These are phyloP conservation scores for Zancudomyces culisetae DNA, from an alignment of 371 early-diverging fungal genomes.

Conservation along the genomic window DNA sequence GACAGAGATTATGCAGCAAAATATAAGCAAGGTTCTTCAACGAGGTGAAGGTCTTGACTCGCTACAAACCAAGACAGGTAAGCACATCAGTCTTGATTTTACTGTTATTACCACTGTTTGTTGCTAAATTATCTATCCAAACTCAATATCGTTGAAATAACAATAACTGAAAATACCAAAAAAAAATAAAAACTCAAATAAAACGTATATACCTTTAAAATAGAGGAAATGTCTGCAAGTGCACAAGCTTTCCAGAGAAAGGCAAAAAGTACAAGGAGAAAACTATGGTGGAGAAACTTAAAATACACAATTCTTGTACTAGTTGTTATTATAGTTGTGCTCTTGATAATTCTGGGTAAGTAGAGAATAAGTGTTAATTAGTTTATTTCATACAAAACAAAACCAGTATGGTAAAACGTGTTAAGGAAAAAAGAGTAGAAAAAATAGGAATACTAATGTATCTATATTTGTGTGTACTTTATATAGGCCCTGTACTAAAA, in stretches of 20 bases:
- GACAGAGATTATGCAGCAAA: constrained; percentile 87
- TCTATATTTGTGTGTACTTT: too few relatives aligned
- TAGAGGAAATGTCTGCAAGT: constrained; percentile 1
- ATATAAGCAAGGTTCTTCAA: constrained; percentile 75
- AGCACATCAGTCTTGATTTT: background rate
- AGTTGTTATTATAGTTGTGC: constrained; percentile 44
- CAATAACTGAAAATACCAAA: too few relatives aligned
- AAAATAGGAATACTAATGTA: too few relatives aligned
- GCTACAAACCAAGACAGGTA: constrained; percentile 56
- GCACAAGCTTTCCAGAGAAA: constrained; percentile 1
- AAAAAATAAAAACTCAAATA: too few relatives aligned
- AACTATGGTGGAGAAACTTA: constrained; percentile 89
- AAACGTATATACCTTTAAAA: background rate
- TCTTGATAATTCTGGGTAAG: constrained; percentile 65
- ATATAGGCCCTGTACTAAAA: too few relatives aligned
- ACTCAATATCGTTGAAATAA: too few relatives aligned
- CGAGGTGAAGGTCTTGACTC: constrained; percentile 73
- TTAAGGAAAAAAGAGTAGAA: too few relatives aligned
- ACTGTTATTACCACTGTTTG: too few relatives aligned
- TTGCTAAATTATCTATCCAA: too few relatives aligned
- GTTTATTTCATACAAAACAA: too few relatives aligned
- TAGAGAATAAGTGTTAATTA: too few relatives aligned
- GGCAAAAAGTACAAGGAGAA: constrained; percentile 26
- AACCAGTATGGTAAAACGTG: too few relatives aligned
- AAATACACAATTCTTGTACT: constrained; percentile 76